Conservation (phyloP, 106 monocot species). For the Dendrobium chrysotoxum region DNA sequence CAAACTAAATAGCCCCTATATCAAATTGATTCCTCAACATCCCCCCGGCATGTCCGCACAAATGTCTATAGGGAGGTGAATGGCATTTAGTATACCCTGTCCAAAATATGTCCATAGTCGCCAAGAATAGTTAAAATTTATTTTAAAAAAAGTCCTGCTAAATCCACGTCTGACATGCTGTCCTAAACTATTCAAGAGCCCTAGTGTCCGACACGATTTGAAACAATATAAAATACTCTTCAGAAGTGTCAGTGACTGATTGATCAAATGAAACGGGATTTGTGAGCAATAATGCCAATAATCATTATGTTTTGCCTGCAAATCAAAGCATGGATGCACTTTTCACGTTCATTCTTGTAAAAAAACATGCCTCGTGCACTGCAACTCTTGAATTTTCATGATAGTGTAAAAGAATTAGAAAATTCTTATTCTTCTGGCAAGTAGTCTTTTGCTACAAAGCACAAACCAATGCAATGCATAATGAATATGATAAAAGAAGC, state of each 20-base stretch:
- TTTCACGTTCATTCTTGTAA: not conserved
- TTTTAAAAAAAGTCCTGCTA: not conserved
- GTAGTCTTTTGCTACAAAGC: not conserved
- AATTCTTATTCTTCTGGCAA: not conserved
- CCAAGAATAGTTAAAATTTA: too few relatives aligned
- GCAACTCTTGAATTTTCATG: not conserved
- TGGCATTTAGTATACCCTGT: too few relatives aligned
- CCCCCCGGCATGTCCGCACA: too few relatives aligned
- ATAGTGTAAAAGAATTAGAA: not conserved
- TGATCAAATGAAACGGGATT: not conserved
- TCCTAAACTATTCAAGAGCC: not conserved
- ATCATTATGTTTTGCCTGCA: not conserved
- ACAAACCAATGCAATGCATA: not conserved
- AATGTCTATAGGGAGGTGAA: too few relatives aligned
- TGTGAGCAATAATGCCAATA: not conserved
- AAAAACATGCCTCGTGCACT: not conserved
- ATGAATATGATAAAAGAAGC: not conserved
- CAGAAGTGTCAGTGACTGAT: not conserved
- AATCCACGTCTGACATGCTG: not conserved
- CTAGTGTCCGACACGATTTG: not conserved
- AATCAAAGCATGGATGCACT: not conserved
- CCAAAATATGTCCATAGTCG: too few relatives aligned
- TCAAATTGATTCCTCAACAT: too few relatives aligned
- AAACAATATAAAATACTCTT: not conserved
- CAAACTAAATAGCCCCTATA: too few relatives aligned